Evolutionary conservation across 768 basidiomycete species (phyloP).

Genomic region (Kwoniella heveanensis): DNA sequence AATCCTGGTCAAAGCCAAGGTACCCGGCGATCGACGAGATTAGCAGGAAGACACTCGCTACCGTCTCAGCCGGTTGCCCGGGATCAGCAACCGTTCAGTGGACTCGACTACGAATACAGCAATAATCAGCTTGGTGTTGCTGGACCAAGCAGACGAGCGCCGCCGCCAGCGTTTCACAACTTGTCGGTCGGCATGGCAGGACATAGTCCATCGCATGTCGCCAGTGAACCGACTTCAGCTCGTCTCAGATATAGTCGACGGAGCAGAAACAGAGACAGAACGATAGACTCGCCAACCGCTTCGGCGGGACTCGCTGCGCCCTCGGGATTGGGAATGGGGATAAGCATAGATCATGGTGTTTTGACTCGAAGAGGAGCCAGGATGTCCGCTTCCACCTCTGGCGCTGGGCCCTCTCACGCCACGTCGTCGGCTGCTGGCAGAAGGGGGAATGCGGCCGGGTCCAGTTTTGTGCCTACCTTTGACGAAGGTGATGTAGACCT

Average conservation of each 20-base stretch:
- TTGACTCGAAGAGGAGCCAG: background rate
- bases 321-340: background rate
- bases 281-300: background rate
- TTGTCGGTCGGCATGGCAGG: background rate
- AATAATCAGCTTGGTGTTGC: background rate
- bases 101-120: background rate
- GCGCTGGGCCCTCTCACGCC: background rate
- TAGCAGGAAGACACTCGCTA: conserved; percentile 10
- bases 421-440: background rate
- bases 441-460: background rate
- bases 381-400: conserved; percentile 2
- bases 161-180: conserved; percentile 10
- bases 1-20: conserved; percentile 1
- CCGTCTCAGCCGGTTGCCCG: background rate
- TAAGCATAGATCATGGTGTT: background rate
- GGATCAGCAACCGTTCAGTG: background rate
- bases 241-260: background rate
- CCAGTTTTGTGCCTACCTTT: conserved; percentile 32
- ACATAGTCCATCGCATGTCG: conserved; percentile 7
- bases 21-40: conserved; percentile 13
- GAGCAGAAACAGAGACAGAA: background rate
- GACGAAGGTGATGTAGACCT: conserved; percentile 18
- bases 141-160: background rate
- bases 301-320: background rate
- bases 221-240: background rate